Evolutionary conservation across 306 rosid species (phyloP).

Genomic region (Oemleria cerasiformis): DNA sequence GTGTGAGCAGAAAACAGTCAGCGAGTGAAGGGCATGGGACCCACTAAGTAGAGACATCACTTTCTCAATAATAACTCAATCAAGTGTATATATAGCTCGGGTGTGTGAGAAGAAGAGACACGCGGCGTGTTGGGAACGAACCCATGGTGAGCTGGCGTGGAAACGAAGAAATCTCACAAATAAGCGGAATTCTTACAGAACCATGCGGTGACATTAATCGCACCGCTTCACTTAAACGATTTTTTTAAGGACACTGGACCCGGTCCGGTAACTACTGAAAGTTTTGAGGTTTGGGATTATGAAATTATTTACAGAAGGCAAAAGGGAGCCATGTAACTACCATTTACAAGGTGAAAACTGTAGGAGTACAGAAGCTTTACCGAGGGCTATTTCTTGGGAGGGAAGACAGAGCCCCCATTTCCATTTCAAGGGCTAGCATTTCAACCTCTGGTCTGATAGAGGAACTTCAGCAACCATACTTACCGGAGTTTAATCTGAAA

Average conservation of each 20-base stretch:
- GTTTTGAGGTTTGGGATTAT: too few relatives aligned
- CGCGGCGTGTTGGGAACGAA: slow-evolving; percentile 24
- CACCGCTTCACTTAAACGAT: too few relatives aligned
- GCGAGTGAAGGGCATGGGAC: slow-evolving; percentile 4
- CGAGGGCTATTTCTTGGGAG: background rate
- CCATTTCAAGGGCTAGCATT: background rate
- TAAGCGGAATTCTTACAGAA: too few relatives aligned
- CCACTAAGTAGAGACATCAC: background rate
- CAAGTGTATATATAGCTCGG: background rate
- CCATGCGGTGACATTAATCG: too few relatives aligned
- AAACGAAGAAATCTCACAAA: too few relatives aligned
- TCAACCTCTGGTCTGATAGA: background rate
- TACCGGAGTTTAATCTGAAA: slow-evolving; percentile 65
- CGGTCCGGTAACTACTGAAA: too few relatives aligned
- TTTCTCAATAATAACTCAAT: background rate
- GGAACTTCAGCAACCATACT: background rate
- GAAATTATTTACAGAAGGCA: background rate
- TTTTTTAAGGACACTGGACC: too few relatives aligned
- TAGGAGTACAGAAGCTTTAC: background rate
- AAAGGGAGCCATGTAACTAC: background rate
- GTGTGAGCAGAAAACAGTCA: slow-evolving; percentile 5
- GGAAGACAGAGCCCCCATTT: background rate
- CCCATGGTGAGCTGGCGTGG: background rate
- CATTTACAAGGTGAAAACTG: slow-evolving; percentile 2
- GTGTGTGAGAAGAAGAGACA: background rate